phyloP scores from a whole-genome alignment of 108 stramenopile genomes.

The Nitzschia inconspicua region DNA sequence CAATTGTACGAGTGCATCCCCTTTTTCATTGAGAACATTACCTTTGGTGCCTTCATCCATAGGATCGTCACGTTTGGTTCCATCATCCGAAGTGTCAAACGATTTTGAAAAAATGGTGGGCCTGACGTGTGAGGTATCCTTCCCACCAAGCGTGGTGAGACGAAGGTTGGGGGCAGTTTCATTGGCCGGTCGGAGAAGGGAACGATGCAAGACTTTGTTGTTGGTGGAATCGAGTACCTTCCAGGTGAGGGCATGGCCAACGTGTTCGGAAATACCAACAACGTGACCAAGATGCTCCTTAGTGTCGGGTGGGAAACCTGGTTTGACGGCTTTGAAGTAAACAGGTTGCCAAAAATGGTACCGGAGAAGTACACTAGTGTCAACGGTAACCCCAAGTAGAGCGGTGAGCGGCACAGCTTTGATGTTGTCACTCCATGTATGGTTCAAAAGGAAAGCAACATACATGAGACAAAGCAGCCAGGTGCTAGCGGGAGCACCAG shows the following conservation, averaged over 20 bases:
- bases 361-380: conserved; percentile 9
- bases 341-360: conserved; percentile 26
- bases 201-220: conserved; percentile 15
- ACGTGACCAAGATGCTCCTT: conserved; percentile 3
- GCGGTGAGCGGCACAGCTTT: conserved; percentile 3
- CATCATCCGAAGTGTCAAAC: too few species aligned
- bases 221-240: conserved; percentile 10
- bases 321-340: conserved; percentile 5
- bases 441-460: conserved; percentile 18
- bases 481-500: conserved; percentile 10
- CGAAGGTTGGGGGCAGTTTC: background rate
- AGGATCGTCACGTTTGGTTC: too few species aligned
- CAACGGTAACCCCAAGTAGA: conserved; percentile 10
- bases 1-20: too few species aligned
- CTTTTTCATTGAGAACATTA: too few species aligned
- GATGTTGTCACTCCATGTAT: background rate
- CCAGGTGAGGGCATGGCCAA: conserved; percentile 30
- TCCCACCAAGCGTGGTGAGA: too few species aligned
- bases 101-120: too few species aligned
- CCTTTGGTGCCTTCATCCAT: too few species aligned
- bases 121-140: too few species aligned
- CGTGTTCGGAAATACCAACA: conserved; percentile 30
- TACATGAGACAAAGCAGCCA: conserved; percentile 25
- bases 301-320: conserved; percentile 7
- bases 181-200: conserved; percentile 13